Evolutionary conservation across 345 rosid species (phyloP).

Genomic region (Aquilaria yunnanensis): DNA sequence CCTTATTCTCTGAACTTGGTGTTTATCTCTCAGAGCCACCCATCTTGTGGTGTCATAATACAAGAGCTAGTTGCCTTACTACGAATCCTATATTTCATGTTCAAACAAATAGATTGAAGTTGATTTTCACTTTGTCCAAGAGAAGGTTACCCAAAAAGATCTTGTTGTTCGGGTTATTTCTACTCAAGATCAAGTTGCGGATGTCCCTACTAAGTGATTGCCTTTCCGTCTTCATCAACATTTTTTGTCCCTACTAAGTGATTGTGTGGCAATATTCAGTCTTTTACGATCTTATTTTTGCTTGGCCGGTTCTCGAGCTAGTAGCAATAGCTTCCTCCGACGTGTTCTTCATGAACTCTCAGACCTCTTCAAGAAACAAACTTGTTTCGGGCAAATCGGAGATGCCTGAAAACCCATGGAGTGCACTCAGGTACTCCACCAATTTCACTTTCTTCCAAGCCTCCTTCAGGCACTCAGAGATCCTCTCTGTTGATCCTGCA

Average conservation of each 20-base stretch:
- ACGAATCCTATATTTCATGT: no score
- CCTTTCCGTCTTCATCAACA: neutral
- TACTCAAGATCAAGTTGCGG: neutral
- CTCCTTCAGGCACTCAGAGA: conserved; percentile 22
- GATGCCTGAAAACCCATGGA: conserved; percentile 18
- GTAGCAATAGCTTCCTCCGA: no score
- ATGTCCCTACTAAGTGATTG: neutral
- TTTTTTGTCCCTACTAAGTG: no score
- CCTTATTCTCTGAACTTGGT: neutral
- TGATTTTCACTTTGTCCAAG: no score
- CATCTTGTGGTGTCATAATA: neutral
- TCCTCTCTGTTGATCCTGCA: conserved; percentile 35
- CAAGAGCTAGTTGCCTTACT: neutral
- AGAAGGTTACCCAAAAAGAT: no score
- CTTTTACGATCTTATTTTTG: no score
- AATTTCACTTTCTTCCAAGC: conserved; percentile 25
- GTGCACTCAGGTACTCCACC: conserved; percentile 25
- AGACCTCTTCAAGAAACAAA: conserved; percentile 15
- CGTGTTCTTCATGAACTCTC: conserved; percentile 13
- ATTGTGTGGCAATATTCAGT: no score
- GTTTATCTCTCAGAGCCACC: neutral
- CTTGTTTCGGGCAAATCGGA: conserved; percentile 19
- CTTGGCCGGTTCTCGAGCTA: no score
- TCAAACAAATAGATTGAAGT: neutral
- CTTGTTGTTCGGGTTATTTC: no score